Evolutionary conservation across 176 grass and related monocot species (phyloP).

Genomic region (Triticum monococcum): DNA sequence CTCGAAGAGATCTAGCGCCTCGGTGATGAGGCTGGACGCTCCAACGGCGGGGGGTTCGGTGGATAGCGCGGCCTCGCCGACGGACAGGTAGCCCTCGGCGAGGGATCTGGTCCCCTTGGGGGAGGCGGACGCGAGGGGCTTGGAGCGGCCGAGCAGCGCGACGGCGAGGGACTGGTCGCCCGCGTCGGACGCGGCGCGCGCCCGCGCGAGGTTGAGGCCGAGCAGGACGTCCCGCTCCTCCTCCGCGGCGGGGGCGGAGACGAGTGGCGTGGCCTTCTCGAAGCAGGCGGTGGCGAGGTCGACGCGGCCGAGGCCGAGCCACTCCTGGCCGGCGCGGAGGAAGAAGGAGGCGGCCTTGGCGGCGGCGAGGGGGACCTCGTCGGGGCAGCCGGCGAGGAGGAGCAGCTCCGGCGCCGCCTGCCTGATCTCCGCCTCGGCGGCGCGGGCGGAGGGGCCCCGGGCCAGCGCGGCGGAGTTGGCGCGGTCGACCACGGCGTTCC

Average conservation of each 20-base stretch:
- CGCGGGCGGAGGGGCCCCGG: neutral
- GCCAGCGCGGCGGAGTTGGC: constrained; percentile 49
- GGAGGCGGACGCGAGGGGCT: constrained; percentile 52
- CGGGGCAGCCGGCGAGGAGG: constrained; percentile 47
- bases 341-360: constrained; percentile 75
- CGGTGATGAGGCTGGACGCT: constrained; percentile 71
- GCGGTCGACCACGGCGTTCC: constrained; percentile 89
- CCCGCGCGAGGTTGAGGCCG: constrained; percentile 64
- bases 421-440: constrained; percentile 64
- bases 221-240: constrained; percentile 52
- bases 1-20: constrained; percentile 90
- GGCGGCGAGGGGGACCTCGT: constrained; percentile 48
- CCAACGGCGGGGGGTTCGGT: constrained; percentile 42
- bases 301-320: constrained; percentile 66
- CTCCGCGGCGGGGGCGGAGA: constrained; percentile 40
- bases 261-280: constrained; percentile 79
- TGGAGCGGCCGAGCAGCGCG: constrained; percentile 76
- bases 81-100: constrained; percentile 64
- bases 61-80: constrained; percentile 52
- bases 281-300: constrained; percentile 85
- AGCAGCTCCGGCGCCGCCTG: constrained; percentile 80
- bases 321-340: constrained; percentile 66
- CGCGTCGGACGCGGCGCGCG: constrained; percentile 56
- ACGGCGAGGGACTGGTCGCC: constrained; percentile 67
- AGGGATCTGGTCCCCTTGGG: constrained; percentile 47